Base-by-base conservation (phyloP, 2,329 filamentous ascomycete genomes). In the Penicillium sp. region DNA sequence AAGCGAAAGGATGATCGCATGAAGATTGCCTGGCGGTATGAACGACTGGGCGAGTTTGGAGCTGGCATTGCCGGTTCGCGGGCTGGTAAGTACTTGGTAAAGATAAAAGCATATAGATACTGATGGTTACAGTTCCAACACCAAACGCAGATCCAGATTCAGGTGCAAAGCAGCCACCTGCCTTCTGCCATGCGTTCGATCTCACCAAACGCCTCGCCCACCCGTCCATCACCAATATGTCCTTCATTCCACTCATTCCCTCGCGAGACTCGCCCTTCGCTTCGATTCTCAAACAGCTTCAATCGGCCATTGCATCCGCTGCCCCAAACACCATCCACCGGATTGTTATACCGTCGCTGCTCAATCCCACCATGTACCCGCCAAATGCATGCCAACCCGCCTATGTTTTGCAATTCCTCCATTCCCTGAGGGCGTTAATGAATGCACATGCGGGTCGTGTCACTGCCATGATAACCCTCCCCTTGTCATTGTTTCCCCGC, bases 21-120 rank as follows among this genome's bases (percentile, higher is more conserved):
- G 92, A 96, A 95, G 69, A 98, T 98, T 69, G 92, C 92, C 3
- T 98, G 92, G 92, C 77, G 92, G 62, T 98, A 98, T 67, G 89
- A 96, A 64, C 77, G 80, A 22, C 65, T 96, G 36, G 84, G 84
- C 11, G 82, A 84, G 48, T 81, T 80, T 52, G 79, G 79, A 28
- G 73, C 72, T 42, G 66, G 72, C 35, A 63, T 67, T 42, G 59
- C 70, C 44, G 69, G 70, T 43, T 69, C 67, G 55, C 75, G 79
- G 80, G 80, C 41, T 47, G 42, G 82, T 84, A 72, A 65, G 75
- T 38, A 33, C 10, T 12, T 15, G 17, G 8, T 7, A 9, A 9
- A 31, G 22, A 15, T 20, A 37, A 12, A 18, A 12, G 17, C 32
- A 32, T 25, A 30, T 41, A 37, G 16, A 27, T 37, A 30, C 48